Evolutionary conservation across 1,139 yeast genomes (phyloP).

Genomic region (Blastobotrys indianensis): DNA sequence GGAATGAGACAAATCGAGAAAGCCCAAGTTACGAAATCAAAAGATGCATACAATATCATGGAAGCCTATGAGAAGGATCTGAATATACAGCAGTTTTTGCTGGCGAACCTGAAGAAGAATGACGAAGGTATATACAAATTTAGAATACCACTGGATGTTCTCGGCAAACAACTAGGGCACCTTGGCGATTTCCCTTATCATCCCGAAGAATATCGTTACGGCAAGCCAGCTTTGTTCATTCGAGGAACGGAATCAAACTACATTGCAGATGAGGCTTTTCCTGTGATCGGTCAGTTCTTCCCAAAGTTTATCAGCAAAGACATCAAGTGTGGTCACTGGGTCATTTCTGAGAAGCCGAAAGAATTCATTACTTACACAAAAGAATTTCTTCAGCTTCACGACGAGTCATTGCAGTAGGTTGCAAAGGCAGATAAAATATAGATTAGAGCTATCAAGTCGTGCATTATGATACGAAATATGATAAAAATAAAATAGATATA

Average conservation of each 20-base stretch:
- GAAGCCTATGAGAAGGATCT: slow-evolving; percentile 54
- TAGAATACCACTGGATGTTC: slow-evolving; percentile 63
- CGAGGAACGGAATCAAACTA: slow-evolving; percentile 74
- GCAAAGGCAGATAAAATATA: too few species aligned
- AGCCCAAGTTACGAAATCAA: slow-evolving; percentile 43
- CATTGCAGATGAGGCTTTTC: slow-evolving; percentile 79
- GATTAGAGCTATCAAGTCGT: too few species aligned
- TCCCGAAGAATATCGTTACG: slow-evolving; percentile 49
- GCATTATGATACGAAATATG: background rate
- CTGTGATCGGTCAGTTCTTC: slow-evolving; percentile 69
- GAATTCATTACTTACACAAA: slow-evolving; percentile 21
- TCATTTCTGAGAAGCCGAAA: slow-evolving; percentile 28
- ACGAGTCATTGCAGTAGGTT: background rate
- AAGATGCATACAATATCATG: slow-evolving; percentile 65
- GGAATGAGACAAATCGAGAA: slow-evolving; percentile 48
- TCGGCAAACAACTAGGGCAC: slow-evolving; percentile 54
- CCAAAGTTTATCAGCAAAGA: slow-evolving; percentile 73
- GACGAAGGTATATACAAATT: slow-evolving; percentile 32
- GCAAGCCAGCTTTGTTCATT: slow-evolving; percentile 70
- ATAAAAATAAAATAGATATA: background rate
- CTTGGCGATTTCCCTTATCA: slow-evolving; percentile 78
- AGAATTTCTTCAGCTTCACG: slow-evolving; percentile 16
- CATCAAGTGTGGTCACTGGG: slow-evolving; percentile 86
- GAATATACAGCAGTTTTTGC: slow-evolving; percentile 68
- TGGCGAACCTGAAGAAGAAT: slow-evolving; percentile 56